These are phyloP conservation scores for Kuraishia hungarica DNA, from an alignment of 805 yeast genomes.

Conservation along the genomic window DNA sequence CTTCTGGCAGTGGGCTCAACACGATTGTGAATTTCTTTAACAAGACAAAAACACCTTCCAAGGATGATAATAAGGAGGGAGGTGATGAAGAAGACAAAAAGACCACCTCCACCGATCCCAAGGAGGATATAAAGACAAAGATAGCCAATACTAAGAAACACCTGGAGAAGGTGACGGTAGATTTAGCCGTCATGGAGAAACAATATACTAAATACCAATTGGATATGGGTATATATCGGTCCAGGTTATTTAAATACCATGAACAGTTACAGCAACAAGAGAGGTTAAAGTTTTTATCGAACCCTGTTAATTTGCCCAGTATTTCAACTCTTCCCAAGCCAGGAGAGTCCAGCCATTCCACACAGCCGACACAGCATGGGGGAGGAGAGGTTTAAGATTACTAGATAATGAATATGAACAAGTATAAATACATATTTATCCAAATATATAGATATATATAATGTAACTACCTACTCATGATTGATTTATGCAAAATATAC, in stretches of 20 bases:
- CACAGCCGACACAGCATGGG: no score
- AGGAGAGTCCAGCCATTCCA: background rate
- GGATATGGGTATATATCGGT: constrained; percentile 30
- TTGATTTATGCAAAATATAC: no score
- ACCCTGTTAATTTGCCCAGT: constrained; percentile 26
- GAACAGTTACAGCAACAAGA: constrained; percentile 25
- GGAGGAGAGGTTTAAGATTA: no score
- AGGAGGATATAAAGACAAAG: constrained; percentile 4
- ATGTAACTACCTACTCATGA: no score
- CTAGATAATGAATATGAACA: no score
- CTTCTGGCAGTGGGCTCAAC: constrained; percentile 16
- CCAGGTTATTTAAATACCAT: constrained; percentile 26
- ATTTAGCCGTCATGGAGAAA: constrained; percentile 14
- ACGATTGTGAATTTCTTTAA: constrained; percentile 16
- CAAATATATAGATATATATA: constrained; percentile 15
- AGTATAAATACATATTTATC: background rate
- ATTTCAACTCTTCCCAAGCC: constrained; percentile 10
- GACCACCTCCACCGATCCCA: constrained; percentile 3
- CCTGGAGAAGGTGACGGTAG: constrained; percentile 11
- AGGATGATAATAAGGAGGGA: constrained; percentile 7
- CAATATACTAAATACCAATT: constrained; percentile 30
- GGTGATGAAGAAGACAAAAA: constrained; percentile 1
- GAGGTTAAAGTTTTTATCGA: constrained; percentile 14
- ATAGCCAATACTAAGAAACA: constrained; percentile 8
- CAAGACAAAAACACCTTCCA: constrained; percentile 7